A percentile compares a stretch with the other conserved stretches of the same genome.
Conservation (phyloP, 306 rosid species). For the Boehmeria nivea region DNA sequence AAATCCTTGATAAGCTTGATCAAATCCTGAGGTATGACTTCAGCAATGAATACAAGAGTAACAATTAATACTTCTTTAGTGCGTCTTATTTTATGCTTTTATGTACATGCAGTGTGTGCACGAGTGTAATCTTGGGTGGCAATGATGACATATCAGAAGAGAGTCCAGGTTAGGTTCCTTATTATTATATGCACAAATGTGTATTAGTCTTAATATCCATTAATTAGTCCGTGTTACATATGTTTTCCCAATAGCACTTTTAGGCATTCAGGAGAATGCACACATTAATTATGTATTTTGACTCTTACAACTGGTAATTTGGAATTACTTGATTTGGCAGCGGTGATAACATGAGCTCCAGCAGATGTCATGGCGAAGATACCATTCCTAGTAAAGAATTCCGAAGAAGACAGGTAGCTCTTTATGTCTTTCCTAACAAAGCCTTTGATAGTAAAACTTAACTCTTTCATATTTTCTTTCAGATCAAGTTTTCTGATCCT, state of each 20-base stretch:
- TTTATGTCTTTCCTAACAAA: too few relatives aligned
- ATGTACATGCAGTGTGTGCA: slow-evolving; percentile 67
- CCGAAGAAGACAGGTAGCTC: slow-evolving; percentile 70
- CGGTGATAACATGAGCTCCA: slow-evolving; percentile 56
- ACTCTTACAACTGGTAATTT: slow-evolving; percentile 1
- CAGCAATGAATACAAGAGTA: slow-evolving; percentile 14
- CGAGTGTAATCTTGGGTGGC: slow-evolving; percentile 74
- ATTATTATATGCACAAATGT: too few relatives aligned
- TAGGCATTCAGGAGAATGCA: background rate
- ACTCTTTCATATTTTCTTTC: slow-evolving; percentile 15
- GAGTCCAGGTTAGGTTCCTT: slow-evolving; percentile 67
- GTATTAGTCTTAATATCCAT: too few relatives aligned
- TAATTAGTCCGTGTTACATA: too few relatives aligned
- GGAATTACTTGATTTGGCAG: slow-evolving; percentile 25
- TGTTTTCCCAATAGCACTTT: too few relatives aligned
- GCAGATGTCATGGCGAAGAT: slow-evolving; percentile 45
- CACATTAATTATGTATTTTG: background rate
- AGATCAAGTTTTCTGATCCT: slow-evolving; percentile 87
- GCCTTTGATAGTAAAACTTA: too few relatives aligned
- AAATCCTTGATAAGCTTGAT: slow-evolving; percentile 89
- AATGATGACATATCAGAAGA: slow-evolving; percentile 62
- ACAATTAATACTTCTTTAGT: slow-evolving; percentile 10
- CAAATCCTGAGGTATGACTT: slow-evolving; percentile 74
- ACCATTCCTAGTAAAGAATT: slow-evolving; percentile 58
- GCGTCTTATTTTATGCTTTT: slow-evolving; percentile 16